Conservation (phyloP, 331 rosid species). For the Stylosanthes scabra region DNA sequence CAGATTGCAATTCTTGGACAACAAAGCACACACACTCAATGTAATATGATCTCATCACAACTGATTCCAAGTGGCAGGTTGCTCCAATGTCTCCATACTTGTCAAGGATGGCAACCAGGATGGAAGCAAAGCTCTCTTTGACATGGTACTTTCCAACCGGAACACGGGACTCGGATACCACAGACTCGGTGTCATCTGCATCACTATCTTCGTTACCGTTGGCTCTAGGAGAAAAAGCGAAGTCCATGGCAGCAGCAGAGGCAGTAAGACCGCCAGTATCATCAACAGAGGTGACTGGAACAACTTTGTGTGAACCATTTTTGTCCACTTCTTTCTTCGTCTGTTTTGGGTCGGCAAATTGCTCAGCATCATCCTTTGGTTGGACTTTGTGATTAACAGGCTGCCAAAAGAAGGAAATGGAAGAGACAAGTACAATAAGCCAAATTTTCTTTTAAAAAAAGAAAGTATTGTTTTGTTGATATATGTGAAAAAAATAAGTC, state of each 20-base stretch:
- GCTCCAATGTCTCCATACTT: constrained; percentile 88
- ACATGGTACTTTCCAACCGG: constrained; percentile 84
- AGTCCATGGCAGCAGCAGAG: constrained; percentile 53
- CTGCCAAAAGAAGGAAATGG: constrained; percentile 46
- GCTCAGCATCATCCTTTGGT: constrained; percentile 30
- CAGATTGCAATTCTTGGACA: constrained; percentile 74
- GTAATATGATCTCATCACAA: constrained; percentile 83
- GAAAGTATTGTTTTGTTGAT: neutral
- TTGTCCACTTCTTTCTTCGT: constrained; percentile 39
- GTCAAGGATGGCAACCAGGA: constrained; percentile 64
- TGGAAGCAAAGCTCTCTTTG: constrained; percentile 78
- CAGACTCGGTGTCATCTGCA: constrained; percentile 62
- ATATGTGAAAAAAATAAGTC: constrained; percentile 11
- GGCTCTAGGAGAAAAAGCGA: constrained; percentile 48
- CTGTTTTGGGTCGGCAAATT: neutral
- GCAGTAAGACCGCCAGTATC: constrained; percentile 33
- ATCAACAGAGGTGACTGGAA: constrained; percentile 41
- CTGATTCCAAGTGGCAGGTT: constrained; percentile 84
- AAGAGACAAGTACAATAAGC: constrained; percentile 26
- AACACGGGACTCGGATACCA: constrained; percentile 71
- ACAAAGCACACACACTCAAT: constrained; percentile 87
- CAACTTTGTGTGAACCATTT: constrained; percentile 38
- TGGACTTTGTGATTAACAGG: constrained; percentile 48
- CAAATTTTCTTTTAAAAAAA: neutral
- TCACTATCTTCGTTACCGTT: constrained; percentile 61